Evolutionary conservation across 2,329 filamentous ascomycete genomes (phyloP).

Genomic region (Aspergillus sp.): DNA sequence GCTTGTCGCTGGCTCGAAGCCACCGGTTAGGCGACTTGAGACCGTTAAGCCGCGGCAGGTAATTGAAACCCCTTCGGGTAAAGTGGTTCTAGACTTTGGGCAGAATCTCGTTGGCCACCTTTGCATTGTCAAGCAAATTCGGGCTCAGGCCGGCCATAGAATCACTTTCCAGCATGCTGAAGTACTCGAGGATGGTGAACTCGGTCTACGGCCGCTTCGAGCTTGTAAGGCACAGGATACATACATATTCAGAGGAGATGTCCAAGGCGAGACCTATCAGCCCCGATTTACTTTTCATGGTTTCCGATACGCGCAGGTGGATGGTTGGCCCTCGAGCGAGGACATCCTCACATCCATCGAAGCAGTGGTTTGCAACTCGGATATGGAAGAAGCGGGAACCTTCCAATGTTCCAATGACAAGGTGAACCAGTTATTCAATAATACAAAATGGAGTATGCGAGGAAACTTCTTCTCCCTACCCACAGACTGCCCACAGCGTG

Average conservation of each 20-base stretch:
- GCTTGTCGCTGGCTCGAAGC: not conserved
- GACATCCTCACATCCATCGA: slow-evolving; percentile 23
- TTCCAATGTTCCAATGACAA: slow-evolving; percentile 57
- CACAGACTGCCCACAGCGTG: slow-evolving; percentile 62
- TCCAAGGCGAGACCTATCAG: slow-evolving; percentile 39
- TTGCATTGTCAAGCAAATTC: slow-evolving; percentile 36
- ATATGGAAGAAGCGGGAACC: slow-evolving; percentile 53
- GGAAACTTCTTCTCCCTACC: slow-evolving; percentile 63
- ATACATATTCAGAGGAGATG: slow-evolving; percentile 38
- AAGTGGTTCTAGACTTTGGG: slow-evolving; percentile 60
- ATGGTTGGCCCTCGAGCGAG: slow-evolving; percentile 25
- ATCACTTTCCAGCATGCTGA: slow-evolving; percentile 56
- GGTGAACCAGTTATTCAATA: slow-evolving; percentile 60
- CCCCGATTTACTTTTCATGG: slow-evolving; percentile 59
- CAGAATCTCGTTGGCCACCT: slow-evolving; percentile 62
- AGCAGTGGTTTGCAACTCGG: slow-evolving; percentile 54
- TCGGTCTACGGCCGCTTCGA: slow-evolving; percentile 50
- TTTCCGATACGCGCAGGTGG: slow-evolving; percentile 55
- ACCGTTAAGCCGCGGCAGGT: slow-evolving; percentile 32
- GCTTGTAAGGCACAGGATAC: slow-evolving; percentile 49
- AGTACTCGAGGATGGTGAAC: slow-evolving; percentile 56
- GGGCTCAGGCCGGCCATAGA: slow-evolving; percentile 18
- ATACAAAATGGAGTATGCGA: slow-evolving; percentile 61
- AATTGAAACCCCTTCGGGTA: slow-evolving; percentile 46
- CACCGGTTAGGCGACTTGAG: slow-evolving; percentile 47